A percentile compares a stretch with the other conserved stretches of the same genome.
Conservation (phyloP, 2,329 filamentous ascomycete species). For the Polytolypa hystricis region DNA sequence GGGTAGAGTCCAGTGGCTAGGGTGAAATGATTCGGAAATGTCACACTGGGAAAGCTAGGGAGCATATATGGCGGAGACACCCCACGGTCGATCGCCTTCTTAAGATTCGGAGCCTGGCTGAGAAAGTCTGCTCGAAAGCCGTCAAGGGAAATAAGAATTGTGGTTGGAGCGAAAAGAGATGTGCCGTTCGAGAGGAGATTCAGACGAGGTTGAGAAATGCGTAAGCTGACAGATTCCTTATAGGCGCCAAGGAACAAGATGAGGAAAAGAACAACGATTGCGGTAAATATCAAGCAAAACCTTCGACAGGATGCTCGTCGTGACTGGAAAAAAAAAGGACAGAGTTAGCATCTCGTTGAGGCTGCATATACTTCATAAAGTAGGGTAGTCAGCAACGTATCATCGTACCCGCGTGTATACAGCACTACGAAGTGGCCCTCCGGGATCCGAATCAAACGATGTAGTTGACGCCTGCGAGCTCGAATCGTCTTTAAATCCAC, state of each 20-base stretch:
- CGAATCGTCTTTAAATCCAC: conserved; percentile 56
- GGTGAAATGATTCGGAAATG: conserved; percentile 94
- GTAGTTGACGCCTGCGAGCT: conserved; percentile 50
- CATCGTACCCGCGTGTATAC: too few species aligned
- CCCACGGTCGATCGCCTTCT: conserved; percentile 65
- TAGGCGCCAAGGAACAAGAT: conserved; percentile 47
- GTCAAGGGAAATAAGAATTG: conserved; percentile 85
- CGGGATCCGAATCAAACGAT: conserved; percentile 46
- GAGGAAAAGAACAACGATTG: conserved; percentile 43
- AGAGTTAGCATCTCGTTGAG: background rate
- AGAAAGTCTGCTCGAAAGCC: conserved; percentile 94
- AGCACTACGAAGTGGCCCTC: too few species aligned
- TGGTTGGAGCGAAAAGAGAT: conserved; percentile 78
- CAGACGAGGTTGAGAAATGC: conserved; percentile 16
- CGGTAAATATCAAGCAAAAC: conserved; percentile 30
- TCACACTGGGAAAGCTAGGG: conserved; percentile 90
- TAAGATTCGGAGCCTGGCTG: conserved; percentile 70
- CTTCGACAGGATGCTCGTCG: conserved; percentile 16
- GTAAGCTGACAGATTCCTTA: conserved; percentile 37
- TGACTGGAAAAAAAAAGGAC: conserved; percentile 9
- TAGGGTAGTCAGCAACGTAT: background rate
- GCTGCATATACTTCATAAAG: background rate
- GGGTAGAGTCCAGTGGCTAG: conserved; percentile 86
- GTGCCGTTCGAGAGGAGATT: conserved; percentile 62
- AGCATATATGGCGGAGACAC: conserved; percentile 87